phyloP scores from a whole-genome alignment of 768 basidiomycete species.

The Tylopilus felleus region DNA sequence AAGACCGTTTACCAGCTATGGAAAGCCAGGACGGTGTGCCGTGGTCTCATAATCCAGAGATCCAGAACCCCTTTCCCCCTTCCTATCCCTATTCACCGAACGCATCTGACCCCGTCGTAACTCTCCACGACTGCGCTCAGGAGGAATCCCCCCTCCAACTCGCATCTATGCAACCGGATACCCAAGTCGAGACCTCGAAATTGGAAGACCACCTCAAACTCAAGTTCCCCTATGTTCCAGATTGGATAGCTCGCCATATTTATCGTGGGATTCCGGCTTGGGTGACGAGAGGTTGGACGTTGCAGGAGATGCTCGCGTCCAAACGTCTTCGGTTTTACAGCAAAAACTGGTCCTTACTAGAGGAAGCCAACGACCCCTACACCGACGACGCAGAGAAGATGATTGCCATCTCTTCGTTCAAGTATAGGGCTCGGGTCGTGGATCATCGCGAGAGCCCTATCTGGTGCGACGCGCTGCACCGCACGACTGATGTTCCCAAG shows the following conservation, averaged over 20 bases:
- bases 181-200: slow-evolving; percentile 19
- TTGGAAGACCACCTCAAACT: slow-evolving; percentile 10
- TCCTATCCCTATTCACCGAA: not conserved
- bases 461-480: slow-evolving; percentile 13
- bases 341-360: slow-evolving; percentile 23
- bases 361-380: slow-evolving; percentile 19
- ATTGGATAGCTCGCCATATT: not conserved
- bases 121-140: slow-evolving; percentile 5
- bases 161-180: slow-evolving; percentile 12
- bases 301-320: slow-evolving; percentile 27
- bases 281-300: slow-evolving; percentile 27
- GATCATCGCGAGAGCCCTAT: slow-evolving; percentile 15
- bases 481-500: slow-evolving; percentile 14
- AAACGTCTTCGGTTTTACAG: slow-evolving; percentile 29
- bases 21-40: not conserved
- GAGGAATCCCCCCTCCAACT: slow-evolving; percentile 1
- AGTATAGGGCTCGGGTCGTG: slow-evolving; percentile 17
- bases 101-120: not conserved
- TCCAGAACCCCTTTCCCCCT: slow-evolving; percentile 10
- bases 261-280: slow-evolving; percentile 14
- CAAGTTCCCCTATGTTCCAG: not conserved
- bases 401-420: slow-evolving; percentile 15
- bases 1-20: slow-evolving; percentile 10
- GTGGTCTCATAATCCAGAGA: slow-evolving; percentile 21
- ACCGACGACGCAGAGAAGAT: slow-evolving; percentile 7